These are phyloP conservation scores for Aureobasidium mangrovei DNA, from an alignment of 2,329 filamentous ascomycete genomes.

Conservation along the genomic window DNA sequence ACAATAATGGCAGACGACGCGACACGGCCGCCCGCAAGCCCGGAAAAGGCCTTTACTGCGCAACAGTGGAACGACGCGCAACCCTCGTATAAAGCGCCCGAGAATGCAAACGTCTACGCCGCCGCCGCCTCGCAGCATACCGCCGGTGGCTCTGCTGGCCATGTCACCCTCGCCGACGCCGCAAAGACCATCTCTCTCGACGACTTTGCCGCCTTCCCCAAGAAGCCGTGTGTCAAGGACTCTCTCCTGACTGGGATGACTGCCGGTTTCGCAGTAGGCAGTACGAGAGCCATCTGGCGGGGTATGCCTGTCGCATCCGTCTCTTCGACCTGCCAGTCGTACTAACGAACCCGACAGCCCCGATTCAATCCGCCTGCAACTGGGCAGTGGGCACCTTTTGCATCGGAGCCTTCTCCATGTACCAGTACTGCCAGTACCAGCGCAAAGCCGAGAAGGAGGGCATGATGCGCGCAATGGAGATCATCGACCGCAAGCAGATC, in stretches of 20 bases:
- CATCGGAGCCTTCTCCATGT: constrained; percentile 59
- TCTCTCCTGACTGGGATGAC: constrained; percentile 77
- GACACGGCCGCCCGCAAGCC: constrained; percentile 23
- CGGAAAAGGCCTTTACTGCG: constrained; percentile 26
- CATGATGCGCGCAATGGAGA: constrained; percentile 78
- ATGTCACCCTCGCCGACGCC: constrained; percentile 43
- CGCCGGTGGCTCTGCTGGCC: constrained; percentile 56
- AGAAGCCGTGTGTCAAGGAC: constrained; percentile 75
- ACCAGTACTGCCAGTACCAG: constrained; percentile 75
- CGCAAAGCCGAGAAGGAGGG: constrained; percentile 67
- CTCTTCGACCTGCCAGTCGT: constrained; percentile 3
- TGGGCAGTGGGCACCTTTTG: constrained; percentile 78
- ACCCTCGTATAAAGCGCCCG: constrained; percentile 24
- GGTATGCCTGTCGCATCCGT: constrained; percentile 43
- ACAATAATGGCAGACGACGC: constrained; percentile 39
- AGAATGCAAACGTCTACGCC: constrained; percentile 44
- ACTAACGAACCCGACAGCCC: constrained; percentile 35
- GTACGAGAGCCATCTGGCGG: constrained; percentile 63
- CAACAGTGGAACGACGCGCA: constrained; percentile 27
- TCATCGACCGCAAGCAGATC: constrained; percentile 64
- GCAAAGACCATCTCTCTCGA: constrained; percentile 57
- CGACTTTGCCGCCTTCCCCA: constrained; percentile 65
- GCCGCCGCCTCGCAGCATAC: constrained; percentile 51
- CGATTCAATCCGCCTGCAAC: constrained; percentile 61
- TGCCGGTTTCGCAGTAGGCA: constrained; percentile 66